Evolutionary conservation across 495 filamentous ascomycete genomes (phyloP), one percentile per base, ranked within the genome.

Genomic region (Penicillium atrosanguineum): DNA sequence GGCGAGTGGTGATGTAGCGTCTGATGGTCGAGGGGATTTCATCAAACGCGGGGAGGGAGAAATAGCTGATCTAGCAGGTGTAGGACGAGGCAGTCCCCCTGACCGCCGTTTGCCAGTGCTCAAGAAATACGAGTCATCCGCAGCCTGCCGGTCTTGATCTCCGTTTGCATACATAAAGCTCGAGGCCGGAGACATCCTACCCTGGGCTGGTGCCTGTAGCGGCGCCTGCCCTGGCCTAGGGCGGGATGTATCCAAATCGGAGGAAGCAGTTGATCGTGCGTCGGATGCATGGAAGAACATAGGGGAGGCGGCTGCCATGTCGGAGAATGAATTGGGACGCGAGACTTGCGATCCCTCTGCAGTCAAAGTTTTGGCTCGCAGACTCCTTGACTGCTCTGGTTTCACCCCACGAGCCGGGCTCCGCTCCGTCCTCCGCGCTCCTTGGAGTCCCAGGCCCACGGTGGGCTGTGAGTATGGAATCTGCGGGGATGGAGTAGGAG

Each of bases 231-330:
- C 38, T 2, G 16, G 51, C 38, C 56, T 62, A 36, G 63, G 64
- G 26, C 69, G 67, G 45, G 54, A 29, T n/a, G 39, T 39, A 23
- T 69, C 64, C 15, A 52, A 43, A 29, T 74, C 67, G 8, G 67
- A 64, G 25, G 61, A 49, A 26, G 52, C 53, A 21, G 69, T 56
- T 12, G 75, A 70, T 54, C 82, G 83, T n/a, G 78, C 83, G 53
- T 89, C 86, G 59, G 80, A 82, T 7, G 87, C 88, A 69, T 88
- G 87, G 62, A 92, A 91, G 72, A 92, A 91, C 68, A 85, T 86
- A 28, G 85, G 81, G 5, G 81, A 64, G 6, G 44, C 56, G 2
- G 66, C 45, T 0, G 62, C 51, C 38, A 59, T 40, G 11, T 73
- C 72, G 5, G 62, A 67, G n/a, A 66, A 65, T 0, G 72, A 71